Base-by-base conservation (phyloP, 192 early-diverging fungal genomes). In the Rhizophagus prolifer region DNA sequence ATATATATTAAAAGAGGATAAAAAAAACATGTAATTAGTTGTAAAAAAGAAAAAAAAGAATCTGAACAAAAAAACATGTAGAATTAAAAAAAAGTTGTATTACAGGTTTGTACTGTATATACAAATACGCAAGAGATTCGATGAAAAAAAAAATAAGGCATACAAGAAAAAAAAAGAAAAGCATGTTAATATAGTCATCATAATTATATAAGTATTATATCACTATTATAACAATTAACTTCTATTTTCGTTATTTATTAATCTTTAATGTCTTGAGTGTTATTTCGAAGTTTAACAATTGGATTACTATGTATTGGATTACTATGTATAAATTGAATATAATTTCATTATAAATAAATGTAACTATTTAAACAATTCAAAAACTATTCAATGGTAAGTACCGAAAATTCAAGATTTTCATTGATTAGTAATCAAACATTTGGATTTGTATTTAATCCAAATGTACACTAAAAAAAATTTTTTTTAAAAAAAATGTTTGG, bases 131-230 rank as follows among this genome's bases (percentile, higher is more conserved):
- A 13, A 47, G 30, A 58, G 26, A 12, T n/a, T 41, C 30, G 16
- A 78, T 19, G 59, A 47, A 19, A 78, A 30, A 34, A 36, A 78
- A 44, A 62, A 58, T 14, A 69, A 25, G 13, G 10, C 34, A 70
- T 13, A 59, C 36, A 26, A 74, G 14, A n/a, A 26, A n/a, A 68
- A 75, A 71, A 72, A 64, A 80, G 69, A 71, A 61, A 80, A 74
- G 30, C 61, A 63, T 63, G 12, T 63, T n/a, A 63, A 63, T 63
- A 63, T 63, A 63, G 25, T 26, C 61, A 63, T 63, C 61, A 63
- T 63, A 63, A 28, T 63, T 63, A 63, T 63, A 19, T 50, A 14
- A 50, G 47, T 50, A 50, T 50, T 19, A 50, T 50, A 54, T 54
- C 36, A 54, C 19, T 44, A 44, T 44, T 44, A 44, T 44, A 44